Evolutionary conservation across 257 asterid species (phyloP), one percentile per base, ranked within the genome.

Genomic region (Fraxinus quadrangulata): DNA sequence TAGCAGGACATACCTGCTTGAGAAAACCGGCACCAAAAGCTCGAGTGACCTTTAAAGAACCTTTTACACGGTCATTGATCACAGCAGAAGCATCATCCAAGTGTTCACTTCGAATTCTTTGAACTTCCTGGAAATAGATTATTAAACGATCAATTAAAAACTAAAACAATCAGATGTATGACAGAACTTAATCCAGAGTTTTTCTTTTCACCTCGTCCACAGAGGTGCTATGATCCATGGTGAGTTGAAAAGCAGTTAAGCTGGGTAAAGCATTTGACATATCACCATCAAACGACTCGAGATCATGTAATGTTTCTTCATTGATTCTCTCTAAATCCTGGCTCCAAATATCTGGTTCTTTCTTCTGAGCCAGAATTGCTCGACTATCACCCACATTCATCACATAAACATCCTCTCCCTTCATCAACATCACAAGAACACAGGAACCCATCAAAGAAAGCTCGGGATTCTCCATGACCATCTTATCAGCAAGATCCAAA

Each of bases 11-110:
- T 82, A 93, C 99, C 99, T 90, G 99, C 78, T 95, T 95, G 69
- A 95, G 97, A 85, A 93, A 95, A 77, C 99, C 99, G 28, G 99
- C 99, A 72, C 99, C 99, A 84, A 95, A 93, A 76, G 99, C 99
- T n/a, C 99, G 87, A 47, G 99, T 95, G 26, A 95, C 98, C 86
- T 91, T 95, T 81, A 95, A 79, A 1, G 97, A 95, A 78, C 99
- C 99, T 86, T 95, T 95, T 11, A 95, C 99, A 0, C 99, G 98
- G 73, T 89, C 97, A 73, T 95, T 91, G 42, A 79, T 71, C 77
- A 95, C 77, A 26, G 98, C 90, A 24, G 77, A 91, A 77, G 90
- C 84, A 88, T 95, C 99, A 72, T 95, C 98, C 0, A 85, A 90
- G 72, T 95, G 99, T 67, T 95, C 99, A 8, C 81, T 82, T 82